Evolutionary conservation across 116 monocot genomes (phyloP), one percentile per base, ranked within the genome.

Genomic region (Cymodocea nodosa): DNA sequence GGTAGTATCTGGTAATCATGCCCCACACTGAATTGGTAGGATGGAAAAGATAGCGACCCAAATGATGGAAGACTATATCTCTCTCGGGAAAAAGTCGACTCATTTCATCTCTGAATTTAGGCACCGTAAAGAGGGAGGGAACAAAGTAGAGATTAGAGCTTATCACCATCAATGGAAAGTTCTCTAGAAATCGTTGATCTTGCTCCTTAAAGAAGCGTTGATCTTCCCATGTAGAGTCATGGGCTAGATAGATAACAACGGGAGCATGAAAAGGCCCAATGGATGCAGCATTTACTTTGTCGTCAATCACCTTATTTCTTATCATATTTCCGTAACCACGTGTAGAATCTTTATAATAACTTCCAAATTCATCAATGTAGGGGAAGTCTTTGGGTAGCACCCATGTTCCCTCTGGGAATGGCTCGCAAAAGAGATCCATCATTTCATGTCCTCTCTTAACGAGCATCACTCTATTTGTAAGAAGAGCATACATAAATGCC

Each of bases 341-440:
- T 15, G 68, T 24, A 55, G 68, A 51, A 20, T 64, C 44, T 18
- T 23, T 6, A 19, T 23, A 25, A 5, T 58, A 51, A 4, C 13
- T 35, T 15, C 39, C 9, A 17, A 64, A 56, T 20, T 54, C 18
- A 17, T 65, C 8, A 14, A 4, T n/a, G n/a, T n/a, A n/a, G n/a
- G n/a, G n/a, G n/a, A n/a, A n/a, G n/a, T n/a, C n/a, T n/a, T n/a
- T n/a, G n/a, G n/a, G n/a, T n/a, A n/a, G n/a, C n/a, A n/a, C n/a
- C n/a, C n/a, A n/a, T n/a, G n/a, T n/a, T n/a, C n/a, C n/a, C n/a
- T n/a, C n/a, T n/a, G n/a, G n/a, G n/a, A n/a, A n/a, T n/a, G n/a
- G n/a, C n/a, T n/a, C 81, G 49, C 84, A 84, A 66, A 81, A 81
- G 62, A 84, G 77, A 0, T 78, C 71, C 14, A 3, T 61, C 49